Conservation (phyloP, 768 basidiomycete species). For the Scleroderma citrinum region DNA sequence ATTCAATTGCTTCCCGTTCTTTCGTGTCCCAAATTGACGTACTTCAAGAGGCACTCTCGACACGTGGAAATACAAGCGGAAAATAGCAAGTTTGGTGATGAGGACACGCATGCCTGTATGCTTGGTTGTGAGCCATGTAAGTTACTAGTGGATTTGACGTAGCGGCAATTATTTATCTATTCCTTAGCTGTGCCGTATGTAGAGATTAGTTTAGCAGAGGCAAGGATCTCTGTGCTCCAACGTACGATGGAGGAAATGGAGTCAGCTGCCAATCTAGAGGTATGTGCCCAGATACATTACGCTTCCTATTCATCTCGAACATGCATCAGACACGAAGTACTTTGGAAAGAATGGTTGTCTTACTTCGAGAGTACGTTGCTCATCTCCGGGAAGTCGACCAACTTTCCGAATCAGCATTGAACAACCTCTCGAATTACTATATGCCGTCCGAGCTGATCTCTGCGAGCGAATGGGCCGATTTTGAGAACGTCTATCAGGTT, state of each 20-base stretch:
- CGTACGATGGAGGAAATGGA: conserved; percentile 10
- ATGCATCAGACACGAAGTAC: conserved; percentile 20
- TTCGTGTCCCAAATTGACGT: conserved; percentile 79
- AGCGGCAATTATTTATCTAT: conserved; percentile 1
- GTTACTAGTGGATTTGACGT: conserved; percentile 19
- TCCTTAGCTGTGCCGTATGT: conserved; percentile 53
- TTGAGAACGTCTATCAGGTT: conserved; percentile 87
- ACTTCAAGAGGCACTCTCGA: conserved; percentile 58
- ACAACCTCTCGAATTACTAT: conserved; percentile 45
- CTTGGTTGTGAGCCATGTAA: conserved; percentile 67
- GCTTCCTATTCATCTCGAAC: background rate
- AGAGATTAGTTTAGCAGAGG: conserved; percentile 54
- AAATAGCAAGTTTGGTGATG: conserved; percentile 78
- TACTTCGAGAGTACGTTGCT: conserved; percentile 57
- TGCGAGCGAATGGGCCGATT: conserved; percentile 68
- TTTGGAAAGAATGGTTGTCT: conserved; percentile 45
- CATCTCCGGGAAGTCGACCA: conserved; percentile 45
- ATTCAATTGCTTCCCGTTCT: conserved; percentile 68
- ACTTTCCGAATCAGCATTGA: conserved; percentile 25
- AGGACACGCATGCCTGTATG: conserved; percentile 77
- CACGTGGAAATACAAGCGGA: conserved; percentile 36
- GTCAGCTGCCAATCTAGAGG: conserved; percentile 10
- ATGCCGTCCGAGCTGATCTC: conserved; percentile 65
- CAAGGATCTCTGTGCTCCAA: conserved; percentile 48
- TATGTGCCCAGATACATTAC: conserved; percentile 2